These are phyloP conservation scores for Antitrichia curtipendula DNA, from an alignment of 225 moss, liverwort and hornwort species.

Conservation along the genomic window DNA sequence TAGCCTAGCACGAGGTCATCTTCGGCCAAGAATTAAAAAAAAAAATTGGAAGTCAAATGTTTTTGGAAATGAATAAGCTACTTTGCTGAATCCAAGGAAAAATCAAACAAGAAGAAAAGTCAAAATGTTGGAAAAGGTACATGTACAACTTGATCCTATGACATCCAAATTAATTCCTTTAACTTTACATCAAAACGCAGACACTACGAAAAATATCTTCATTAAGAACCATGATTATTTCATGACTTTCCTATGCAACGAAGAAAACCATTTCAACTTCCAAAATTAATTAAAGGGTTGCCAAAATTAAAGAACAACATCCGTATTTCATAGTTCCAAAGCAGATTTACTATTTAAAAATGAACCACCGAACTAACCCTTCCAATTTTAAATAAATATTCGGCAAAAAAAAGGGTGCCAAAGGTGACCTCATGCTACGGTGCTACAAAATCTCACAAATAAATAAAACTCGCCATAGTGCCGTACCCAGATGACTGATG, in stretches of 20 bases:
- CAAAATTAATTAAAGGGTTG: not conserved
- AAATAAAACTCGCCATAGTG: not conserved
- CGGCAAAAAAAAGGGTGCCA: fast-evolving
- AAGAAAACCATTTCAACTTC: fast-evolving
- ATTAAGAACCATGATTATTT: not conserved
- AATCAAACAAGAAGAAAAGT: not conserved
- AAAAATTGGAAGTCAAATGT: too few relatives aligned
- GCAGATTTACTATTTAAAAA: too few relatives aligned
- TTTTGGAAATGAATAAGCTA: not conserved
- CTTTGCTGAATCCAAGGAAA: fast-evolving
- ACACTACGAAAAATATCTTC: not conserved
- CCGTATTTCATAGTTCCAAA: not conserved
- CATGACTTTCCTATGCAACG: not conserved
- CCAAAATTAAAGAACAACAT: too few relatives aligned
- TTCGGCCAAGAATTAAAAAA: too few relatives aligned
- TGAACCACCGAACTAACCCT: not conserved
- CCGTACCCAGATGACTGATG: too few relatives aligned
- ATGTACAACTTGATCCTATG: not conserved
- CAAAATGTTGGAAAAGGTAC: not conserved
- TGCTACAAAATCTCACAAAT: not conserved
- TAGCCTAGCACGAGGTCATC: fast-evolving
- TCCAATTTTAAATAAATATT: not conserved
- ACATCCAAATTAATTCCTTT: not conserved
- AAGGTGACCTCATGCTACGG: not conserved
- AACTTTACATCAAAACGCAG: not conserved